phyloP scores from a whole-genome alignment of 148 eudicot genomes.

The Chenopodium formosanum region DNA sequence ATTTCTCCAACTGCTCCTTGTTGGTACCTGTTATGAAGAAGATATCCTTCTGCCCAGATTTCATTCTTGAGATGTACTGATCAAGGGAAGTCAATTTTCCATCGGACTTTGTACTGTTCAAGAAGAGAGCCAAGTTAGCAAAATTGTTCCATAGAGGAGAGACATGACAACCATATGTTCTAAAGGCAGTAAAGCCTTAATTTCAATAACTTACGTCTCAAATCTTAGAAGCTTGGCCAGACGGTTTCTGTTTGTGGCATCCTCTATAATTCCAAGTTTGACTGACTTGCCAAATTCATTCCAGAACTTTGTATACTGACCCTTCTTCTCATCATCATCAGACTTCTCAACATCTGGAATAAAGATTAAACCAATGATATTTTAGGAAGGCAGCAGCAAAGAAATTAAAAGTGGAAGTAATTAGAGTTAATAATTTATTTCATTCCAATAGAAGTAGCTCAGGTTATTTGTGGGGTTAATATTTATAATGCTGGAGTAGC shows the following conservation, averaged over 20 bases:
- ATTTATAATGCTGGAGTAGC: neutral
- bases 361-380: neutral
- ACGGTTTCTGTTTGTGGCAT: conserved; percentile 96
- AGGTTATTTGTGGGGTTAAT: neutral
- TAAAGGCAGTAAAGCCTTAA: neutral
- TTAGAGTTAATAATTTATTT: neutral
- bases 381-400: neutral
- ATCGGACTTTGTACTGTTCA: conserved; percentile 68
- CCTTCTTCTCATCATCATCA: conserved; percentile 77
- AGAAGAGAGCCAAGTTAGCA: conserved; percentile 13
- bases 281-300: conserved; percentile 98
- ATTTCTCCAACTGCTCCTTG: conserved; percentile 95
- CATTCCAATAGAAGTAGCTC: neutral
- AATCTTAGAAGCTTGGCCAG: conserved; percentile 91
- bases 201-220: conserved; percentile 59
- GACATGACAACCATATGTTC: neutral
- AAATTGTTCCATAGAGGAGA: neutral
- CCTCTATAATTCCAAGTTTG: conserved; percentile 96
- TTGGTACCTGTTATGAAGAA: conserved; percentile 89
- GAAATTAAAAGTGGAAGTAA: neutral
- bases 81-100: conserved; percentile 93
- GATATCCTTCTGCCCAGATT: conserved; percentile 89
- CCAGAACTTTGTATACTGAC: conserved; percentile 92
- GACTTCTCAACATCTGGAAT: conserved; percentile 78
- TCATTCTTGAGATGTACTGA: conserved; percentile 95